Evolutionary conservation across 129 eudicot genomes (phyloP), one percentile per base, ranked within the genome.

Genomic region (Sambucus nigra): DNA sequence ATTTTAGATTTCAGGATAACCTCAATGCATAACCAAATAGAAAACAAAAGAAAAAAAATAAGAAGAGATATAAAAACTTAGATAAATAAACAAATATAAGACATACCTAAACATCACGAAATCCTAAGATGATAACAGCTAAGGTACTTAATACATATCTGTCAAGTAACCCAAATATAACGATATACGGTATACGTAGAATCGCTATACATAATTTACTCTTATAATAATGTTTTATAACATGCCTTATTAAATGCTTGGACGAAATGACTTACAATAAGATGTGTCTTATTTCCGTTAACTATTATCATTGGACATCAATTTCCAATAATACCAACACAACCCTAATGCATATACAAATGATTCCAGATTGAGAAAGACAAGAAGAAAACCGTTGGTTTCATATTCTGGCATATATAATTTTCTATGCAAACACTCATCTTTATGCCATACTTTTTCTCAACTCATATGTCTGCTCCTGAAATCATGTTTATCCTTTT

Each of bases 361-460:
- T 70, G 75, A 72, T 81, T 65, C 86, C 63, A 45, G 66, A 69
- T 49, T 63, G 70, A 75, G 80, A 74, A 80, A 80, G 95, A 86
- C 95, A 86, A 81, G 81, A 69, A 81, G 79, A 69, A 80, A 81
- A 72, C 54, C 64, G 67, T 91, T 68, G 25, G 59, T 54, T 55
- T 71, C 66, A 60, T 63, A 47, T 54, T 56, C 80, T 69, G 80
- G 55, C 77, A 80, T 59, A 64, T 53, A 48, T 57, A 65, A 41
- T 76, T 52, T 60, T 59, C 64, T 38, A 59, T 29, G 39, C 64
- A 47, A 68, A 47, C 56, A 64, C 69, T 76, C 63, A 17, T 70
- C 74, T 65, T 66, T 75, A 59, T 33, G 47, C 73, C 73, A 57
- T 67, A 57, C 67, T 68, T 51, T 35, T 57, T 60, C 53, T 63